Evolutionary conservation across 768 basidiomycete species (phyloP).

Genomic region (Trametes cubensis): DNA sequence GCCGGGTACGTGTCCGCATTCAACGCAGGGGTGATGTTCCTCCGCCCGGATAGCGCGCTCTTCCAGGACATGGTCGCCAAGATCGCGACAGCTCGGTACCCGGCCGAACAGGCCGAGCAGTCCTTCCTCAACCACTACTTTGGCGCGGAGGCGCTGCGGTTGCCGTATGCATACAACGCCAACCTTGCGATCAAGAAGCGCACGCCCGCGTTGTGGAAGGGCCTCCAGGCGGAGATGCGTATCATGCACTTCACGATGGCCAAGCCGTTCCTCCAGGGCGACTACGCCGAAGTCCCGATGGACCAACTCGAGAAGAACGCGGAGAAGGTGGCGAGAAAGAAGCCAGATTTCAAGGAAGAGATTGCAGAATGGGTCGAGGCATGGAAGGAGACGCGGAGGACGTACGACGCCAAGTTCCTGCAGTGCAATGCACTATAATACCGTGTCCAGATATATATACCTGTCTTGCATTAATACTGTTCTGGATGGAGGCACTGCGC

Average conservation of each 20-base stretch:
- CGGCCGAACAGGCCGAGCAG: conserved; percentile 44
- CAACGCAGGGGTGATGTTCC: conserved; percentile 41
- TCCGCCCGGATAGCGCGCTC: conserved; percentile 35
- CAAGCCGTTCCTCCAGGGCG: conserved; percentile 33
- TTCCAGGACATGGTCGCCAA: conserved; percentile 37
- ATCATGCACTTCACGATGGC: conserved; percentile 41
- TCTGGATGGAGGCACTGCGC: no score
- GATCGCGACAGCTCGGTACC: conserved; percentile 44
- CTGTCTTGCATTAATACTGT: background rate
- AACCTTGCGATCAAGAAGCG: conserved; percentile 41
- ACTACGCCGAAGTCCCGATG: conserved; percentile 28
- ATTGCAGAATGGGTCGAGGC: conserved; percentile 32
- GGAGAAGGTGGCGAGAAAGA: conserved; percentile 23
- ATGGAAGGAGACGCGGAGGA: conserved; percentile 28
- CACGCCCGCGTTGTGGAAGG: conserved; percentile 36
- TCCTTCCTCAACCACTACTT: conserved; percentile 46
- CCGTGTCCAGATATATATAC: background rate
- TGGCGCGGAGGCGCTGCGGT: conserved; percentile 35
- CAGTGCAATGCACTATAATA: conserved; percentile 9
- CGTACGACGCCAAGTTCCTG: conserved; percentile 13
- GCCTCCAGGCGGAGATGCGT: conserved; percentile 34
- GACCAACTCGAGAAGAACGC: conserved; percentile 26
- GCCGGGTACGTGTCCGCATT: conserved; percentile 36
- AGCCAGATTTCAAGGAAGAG: conserved; percentile 24
- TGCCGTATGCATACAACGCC: conserved; percentile 42